A percentile compares a stretch with the other conserved stretches of the same genome.
Conservation (phyloP, 176 grass and related monocot genomes). For the Rhipidocladum racemiflorum region DNA sequence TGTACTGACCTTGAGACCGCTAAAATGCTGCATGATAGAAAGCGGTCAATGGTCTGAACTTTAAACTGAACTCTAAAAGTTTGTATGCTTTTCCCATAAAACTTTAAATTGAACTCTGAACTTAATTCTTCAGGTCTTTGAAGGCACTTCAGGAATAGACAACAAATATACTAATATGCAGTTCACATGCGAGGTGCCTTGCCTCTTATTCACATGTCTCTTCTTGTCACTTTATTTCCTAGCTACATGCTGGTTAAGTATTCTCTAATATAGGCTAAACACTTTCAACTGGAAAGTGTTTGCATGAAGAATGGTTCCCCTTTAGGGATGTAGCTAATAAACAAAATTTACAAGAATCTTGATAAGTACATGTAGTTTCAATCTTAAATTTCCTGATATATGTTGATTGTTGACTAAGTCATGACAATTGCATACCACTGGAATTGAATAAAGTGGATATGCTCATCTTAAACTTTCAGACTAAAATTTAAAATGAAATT, state of each 20-base stretch:
- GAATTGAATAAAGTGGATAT: not conserved
- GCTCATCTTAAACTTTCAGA: not conserved
- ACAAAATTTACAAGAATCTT: not conserved
- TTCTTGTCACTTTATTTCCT: not conserved
- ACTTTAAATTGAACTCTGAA: not conserved
- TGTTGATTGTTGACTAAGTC: not conserved
- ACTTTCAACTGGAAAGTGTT: not conserved
- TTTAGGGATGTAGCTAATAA: not conserved
- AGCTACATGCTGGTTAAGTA: not conserved
- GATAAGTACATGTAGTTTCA: not conserved
- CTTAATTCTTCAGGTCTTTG: constrained; percentile 71
- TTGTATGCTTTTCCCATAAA: not conserved
- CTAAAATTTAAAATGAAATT: not conserved
- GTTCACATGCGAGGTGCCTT: constrained; percentile 91
- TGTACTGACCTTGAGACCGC: constrained; percentile 46
- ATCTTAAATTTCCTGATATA: not conserved
- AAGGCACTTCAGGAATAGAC: constrained; percentile 98
- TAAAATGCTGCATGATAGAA: too few relatives aligned
- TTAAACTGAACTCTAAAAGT: too few relatives aligned
- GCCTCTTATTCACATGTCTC: not conserved
- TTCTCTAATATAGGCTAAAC: not conserved
- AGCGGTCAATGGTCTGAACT: too few relatives aligned
- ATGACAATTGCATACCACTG: not conserved
- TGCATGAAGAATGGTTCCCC: not conserved
- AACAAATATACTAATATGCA: constrained; percentile 97